Base-by-base conservation (phyloP, 2,329 filamentous ascomycete species). In the Xylaria sp. region DNA sequence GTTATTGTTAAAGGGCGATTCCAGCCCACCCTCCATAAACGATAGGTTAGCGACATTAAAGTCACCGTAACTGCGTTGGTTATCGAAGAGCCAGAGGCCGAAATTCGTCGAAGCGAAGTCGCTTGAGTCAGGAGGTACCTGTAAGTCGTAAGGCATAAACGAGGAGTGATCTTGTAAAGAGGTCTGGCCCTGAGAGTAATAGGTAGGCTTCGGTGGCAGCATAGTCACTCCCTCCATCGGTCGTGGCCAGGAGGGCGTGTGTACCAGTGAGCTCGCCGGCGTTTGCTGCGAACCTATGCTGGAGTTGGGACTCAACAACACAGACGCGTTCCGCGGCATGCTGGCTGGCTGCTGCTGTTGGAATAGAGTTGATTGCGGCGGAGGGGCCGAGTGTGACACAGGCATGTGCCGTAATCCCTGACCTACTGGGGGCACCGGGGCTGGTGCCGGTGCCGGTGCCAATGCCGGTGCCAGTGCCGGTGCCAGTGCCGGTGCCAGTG, bases 21-120 rank as follows among this genome's bases (percentile, higher is more conserved):
- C 82, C 11, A 84, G 73, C 2, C 82, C 81, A 19, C 79, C 80
- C 47, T 84, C 82, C 4, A 81, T 68, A 58, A 84, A 84, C 0
- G 82, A 80, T 3, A 82, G 69, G 17, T 77, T 78, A 3, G 78
- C 71, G 15, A 82, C 74, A 59, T 73, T 77, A 60, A 82, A 78
- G 4, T 82, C 80, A 37, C 72, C 73, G 47, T 78, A 80, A 25
- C 68, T 75, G 0, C 77, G 76, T 51, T 80, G 78, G 2, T 79
- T 74, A 43, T 84, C 79, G 63, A 85, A 84, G 3, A 85, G 74
- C 83, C 83, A 85, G 15, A 77, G 73, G 19, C 79, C 80, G 70
- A 85, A 84, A 70, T 82, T 82, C 25, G 79, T 78, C 28, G 77
- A 75, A 3, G 71, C 72, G 38, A 79, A 51, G 1, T 75, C 73